Conservation (phyloP, 2,329 filamentous ascomycete genomes). For the Claviceps purpurea region DNA sequence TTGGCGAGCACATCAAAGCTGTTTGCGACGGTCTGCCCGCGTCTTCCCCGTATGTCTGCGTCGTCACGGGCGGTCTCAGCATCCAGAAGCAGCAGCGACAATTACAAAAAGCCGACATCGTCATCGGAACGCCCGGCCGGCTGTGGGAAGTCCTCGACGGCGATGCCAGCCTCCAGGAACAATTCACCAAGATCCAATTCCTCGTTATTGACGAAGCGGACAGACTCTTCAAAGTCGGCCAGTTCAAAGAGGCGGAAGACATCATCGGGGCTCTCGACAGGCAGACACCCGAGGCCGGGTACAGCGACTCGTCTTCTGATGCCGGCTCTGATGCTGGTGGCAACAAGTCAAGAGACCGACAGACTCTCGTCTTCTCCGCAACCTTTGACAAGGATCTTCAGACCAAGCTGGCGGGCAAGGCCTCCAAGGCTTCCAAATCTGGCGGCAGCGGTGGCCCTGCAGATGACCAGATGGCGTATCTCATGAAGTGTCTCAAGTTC, state of each 20-base stretch:
- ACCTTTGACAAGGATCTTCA: conserved; percentile 89
- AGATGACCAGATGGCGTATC: conserved; percentile 79
- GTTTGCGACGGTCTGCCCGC: conserved; percentile 51
- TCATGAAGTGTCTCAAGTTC: conserved; percentile 83
- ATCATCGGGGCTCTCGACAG: conserved; percentile 72
- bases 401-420: conserved; percentile 75
- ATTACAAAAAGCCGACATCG: conserved; percentile 71
- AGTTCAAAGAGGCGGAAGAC: conserved; percentile 88
- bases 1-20: conserved; percentile 67
- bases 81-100: conserved; percentile 90
- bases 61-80: conserved; percentile 82
- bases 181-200: conserved; percentile 63
- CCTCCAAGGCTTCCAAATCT: conserved; percentile 28
- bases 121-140: conserved; percentile 86
- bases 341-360: conserved; percentile 41
- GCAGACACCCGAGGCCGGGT: conserved; percentile 46
- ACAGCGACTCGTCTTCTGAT: conserved; percentile 26
- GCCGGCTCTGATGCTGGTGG: conserved; percentile 28
- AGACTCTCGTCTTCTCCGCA: conserved; percentile 92
- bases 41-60: conserved; percentile 60
- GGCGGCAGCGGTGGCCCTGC: conserved; percentile 31
- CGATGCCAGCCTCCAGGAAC: conserved; percentile 52
- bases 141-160: conserved; percentile 87
- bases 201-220: conserved; percentile 92
- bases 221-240: conserved; percentile 76